Evolutionary conservation across 352 stramenopile genomes (phyloP).

Genomic region (Pseudoperonospora humuli): DNA sequence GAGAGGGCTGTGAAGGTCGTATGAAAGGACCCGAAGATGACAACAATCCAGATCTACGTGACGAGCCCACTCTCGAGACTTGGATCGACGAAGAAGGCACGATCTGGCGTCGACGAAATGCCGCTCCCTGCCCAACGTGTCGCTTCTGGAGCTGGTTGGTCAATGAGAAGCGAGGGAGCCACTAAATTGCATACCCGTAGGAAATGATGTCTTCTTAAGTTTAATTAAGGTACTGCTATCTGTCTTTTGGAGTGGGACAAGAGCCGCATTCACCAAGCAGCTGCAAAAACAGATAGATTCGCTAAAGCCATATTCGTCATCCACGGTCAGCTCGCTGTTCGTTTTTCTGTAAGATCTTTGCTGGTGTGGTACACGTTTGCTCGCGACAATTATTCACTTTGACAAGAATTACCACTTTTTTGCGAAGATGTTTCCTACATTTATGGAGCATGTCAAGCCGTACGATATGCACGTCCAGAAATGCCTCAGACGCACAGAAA

Average conservation of each 20-base stretch:
- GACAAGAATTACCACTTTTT: too few relatives aligned
- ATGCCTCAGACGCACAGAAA: too few relatives aligned
- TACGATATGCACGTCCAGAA: too few relatives aligned
- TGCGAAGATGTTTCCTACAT: too few relatives aligned
- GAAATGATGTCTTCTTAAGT: background rate
- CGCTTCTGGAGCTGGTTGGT: conserved; percentile 16
- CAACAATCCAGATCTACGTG: conserved; percentile 1
- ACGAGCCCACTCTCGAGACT: background rate
- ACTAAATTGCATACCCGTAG: background rate
- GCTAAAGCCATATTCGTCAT: background rate
- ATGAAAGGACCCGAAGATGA: background rate
- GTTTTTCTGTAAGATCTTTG: background rate
- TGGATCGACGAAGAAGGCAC: conserved; percentile 1
- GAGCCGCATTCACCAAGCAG: background rate
- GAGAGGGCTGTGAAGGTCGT: background rate
- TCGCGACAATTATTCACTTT: too few relatives aligned
- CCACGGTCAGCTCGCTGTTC: background rate
- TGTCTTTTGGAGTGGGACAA: too few relatives aligned
- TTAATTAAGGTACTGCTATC: too few relatives aligned
- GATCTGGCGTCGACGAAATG: conserved; percentile 2
- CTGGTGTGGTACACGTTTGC: background rate
- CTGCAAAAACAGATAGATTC: background rate
- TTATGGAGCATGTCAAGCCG: too few relatives aligned
- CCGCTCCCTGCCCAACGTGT: background rate
- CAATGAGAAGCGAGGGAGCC: conserved; percentile 7